These are phyloP conservation scores for Lachancea fermentati DNA, from an alignment of 805 yeast genomes.

Conservation along the genomic window DNA sequence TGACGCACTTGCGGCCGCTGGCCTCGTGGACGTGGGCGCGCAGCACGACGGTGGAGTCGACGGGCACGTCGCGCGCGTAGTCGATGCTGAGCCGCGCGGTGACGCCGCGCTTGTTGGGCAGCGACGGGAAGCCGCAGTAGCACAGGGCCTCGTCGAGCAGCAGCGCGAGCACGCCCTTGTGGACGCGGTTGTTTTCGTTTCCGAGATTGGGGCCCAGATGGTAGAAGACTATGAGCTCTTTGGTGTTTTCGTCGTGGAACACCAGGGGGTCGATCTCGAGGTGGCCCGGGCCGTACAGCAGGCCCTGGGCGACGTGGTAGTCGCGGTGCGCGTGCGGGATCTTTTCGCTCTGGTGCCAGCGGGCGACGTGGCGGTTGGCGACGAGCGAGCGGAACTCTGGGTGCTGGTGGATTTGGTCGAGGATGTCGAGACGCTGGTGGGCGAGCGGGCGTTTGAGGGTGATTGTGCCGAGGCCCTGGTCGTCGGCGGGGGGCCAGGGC, in stretches of 20 bases:
- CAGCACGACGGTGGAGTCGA: conserved; percentile 60
- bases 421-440: conserved; percentile 23
- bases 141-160: conserved; percentile 82
- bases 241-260: conserved; percentile 44
- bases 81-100: conserved; percentile 72
- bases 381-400: conserved; percentile 19
- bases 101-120: conserved; percentile 82
- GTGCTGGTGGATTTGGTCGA: conserved; percentile 21
- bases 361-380: conserved; percentile 13
- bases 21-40: conserved; percentile 57
- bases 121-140: conserved; percentile 72
- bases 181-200: conserved; percentile 69
- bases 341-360: conserved; percentile 36
- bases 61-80: conserved; percentile 44
- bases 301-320: conserved; percentile 67
- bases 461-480: conserved; percentile 14
- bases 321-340: conserved; percentile 55
- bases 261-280: conserved; percentile 73
- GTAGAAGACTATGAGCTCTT: conserved; percentile 57
- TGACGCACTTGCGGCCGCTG: conserved; percentile 78
- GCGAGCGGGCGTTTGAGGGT: conserved; percentile 19
- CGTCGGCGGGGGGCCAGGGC: conserved; percentile 30
- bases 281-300: conserved; percentile 60
- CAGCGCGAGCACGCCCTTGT: conserved; percentile 75
- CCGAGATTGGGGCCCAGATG: conserved; percentile 63